phyloP scores from a whole-genome alignment of 805 yeast species.

The Komagataella populi region DNA sequence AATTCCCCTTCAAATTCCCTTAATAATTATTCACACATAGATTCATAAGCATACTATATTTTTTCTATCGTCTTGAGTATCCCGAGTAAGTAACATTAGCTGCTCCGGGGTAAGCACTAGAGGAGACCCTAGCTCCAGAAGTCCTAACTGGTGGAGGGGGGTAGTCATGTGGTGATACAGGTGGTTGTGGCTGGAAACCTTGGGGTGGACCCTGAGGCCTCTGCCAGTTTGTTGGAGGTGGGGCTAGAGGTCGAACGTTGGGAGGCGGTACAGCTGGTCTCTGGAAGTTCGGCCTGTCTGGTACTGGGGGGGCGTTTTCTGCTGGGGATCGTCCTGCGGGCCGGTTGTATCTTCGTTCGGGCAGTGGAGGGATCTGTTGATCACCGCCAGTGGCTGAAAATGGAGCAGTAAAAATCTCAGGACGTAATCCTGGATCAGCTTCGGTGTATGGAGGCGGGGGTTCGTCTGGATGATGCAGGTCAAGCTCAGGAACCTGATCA shows the following conservation, averaged over 20 bases:
- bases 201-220: neutral
- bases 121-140: neutral
- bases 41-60: neutral
- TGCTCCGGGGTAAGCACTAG: neutral
- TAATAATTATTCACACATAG: neutral
- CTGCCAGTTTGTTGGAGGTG: neutral
- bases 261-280: neutral
- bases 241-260: neutral
- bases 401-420: conserved; percentile 10
- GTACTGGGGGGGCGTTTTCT: neutral
- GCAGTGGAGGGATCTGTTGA: conserved; percentile 2
- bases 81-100: neutral
- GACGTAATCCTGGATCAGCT: conserved; percentile 12
- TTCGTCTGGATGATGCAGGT: conserved; percentile 9
- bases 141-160: neutral
- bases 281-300: neutral
- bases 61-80: neutral
- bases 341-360: neutral
- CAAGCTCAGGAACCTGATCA: neutral
- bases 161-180: neutral
- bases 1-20: neutral
- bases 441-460: conserved; percentile 25
- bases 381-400: conserved; percentile 16
- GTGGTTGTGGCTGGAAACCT: neutral
- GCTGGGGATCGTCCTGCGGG: neutral